Base-by-base conservation (phyloP, 768 basidiomycete genomes). In the Tulasnella sp. region DNA sequence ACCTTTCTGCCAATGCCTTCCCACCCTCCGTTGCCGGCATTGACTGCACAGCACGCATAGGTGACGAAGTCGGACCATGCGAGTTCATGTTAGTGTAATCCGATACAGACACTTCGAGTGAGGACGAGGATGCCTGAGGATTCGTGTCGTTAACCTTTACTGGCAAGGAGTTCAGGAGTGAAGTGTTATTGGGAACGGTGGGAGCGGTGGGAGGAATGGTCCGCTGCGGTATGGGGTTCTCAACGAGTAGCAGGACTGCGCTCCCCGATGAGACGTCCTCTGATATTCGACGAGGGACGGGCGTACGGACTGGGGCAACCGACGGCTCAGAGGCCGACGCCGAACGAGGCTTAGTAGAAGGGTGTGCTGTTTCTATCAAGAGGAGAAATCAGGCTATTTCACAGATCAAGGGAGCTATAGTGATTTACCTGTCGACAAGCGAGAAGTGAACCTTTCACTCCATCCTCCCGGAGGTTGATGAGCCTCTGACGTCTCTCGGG, bases 1-100 rank as follows among this genome's bases (percentile, higher is more conserved):
- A 94, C 58, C 83, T 80, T 34, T 76, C 72, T 0, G 94, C 93
- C 45, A 89, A 71, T 52, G 84, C 84, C 66, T 81, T 81, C 1
- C 83, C 93, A 19, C 73, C 75, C 5, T 54, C 62, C 2, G 17
- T 17, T 13, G 23, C 55, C 52, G 29, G 17, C 17, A 38, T 49
- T 61, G 49, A 13, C 47, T 27, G 60, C 58, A 26, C 30, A 23
- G 26, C 23, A 48, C 47, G 21, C 19, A 29, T n/a, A 15, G 30
- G 29, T 13, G 47, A 44, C n/a, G 55, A 24, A 13, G 44, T 24
- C 5, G 55, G 11, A 13, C 23, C 30, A 38, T 38, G 5, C 34
- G 34, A 38, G 34, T 5, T 38, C 29, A 27, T 43, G 10, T 43
- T 43, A 27, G 21, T 43, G 24, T 43, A 56, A 15, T 56, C 55